Evolutionary conservation across 169 alveolate genomes (phyloP).

Genomic region (Cryptosporidium viatorum): DNA sequence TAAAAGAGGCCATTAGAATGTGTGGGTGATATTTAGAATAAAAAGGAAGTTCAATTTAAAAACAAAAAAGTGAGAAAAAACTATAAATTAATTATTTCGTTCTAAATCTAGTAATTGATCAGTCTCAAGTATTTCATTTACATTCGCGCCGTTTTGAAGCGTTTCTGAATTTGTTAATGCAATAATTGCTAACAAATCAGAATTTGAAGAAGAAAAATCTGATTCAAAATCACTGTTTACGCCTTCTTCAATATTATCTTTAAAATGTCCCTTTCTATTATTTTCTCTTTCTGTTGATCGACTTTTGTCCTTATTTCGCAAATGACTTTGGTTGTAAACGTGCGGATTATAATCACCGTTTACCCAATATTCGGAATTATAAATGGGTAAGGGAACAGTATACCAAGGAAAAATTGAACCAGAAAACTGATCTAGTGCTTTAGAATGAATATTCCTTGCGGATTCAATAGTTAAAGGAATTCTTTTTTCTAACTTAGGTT

Average conservation of each 20-base stretch:
- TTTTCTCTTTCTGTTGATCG: neutral
- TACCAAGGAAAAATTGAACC: neutral
- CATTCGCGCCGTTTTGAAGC: slow-evolving; percentile 16
- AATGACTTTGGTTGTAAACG: neutral
- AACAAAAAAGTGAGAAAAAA: neutral
- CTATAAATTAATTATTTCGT: neutral
- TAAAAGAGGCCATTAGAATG: slow-evolving; percentile 30
- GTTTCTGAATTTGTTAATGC: slow-evolving; percentile 55
- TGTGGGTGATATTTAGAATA: neutral
- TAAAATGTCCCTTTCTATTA: neutral
- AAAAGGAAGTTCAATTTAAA: neutral
- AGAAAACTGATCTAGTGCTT: neutral
- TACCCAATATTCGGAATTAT: slow-evolving; percentile 63
- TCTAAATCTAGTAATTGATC: neutral
- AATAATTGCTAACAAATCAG: slow-evolving; percentile 47
- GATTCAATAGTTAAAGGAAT: slow-evolving; percentile 27
- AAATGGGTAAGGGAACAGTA: slow-evolving; percentile 43
- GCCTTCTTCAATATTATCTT: neutral
- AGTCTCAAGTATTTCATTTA: slow-evolving; percentile 3
- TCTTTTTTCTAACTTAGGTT: neutral
- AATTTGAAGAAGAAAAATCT: slow-evolving; percentile 3
- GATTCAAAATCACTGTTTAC: neutral
- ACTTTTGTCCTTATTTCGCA: neutral
- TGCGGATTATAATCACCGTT: neutral
- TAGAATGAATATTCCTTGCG: slow-evolving; percentile 31